phyloP scores from a whole-genome alignment of 192 early-diverging fungal genomes.

The Rhizoclosmatium globosum region DNA sequence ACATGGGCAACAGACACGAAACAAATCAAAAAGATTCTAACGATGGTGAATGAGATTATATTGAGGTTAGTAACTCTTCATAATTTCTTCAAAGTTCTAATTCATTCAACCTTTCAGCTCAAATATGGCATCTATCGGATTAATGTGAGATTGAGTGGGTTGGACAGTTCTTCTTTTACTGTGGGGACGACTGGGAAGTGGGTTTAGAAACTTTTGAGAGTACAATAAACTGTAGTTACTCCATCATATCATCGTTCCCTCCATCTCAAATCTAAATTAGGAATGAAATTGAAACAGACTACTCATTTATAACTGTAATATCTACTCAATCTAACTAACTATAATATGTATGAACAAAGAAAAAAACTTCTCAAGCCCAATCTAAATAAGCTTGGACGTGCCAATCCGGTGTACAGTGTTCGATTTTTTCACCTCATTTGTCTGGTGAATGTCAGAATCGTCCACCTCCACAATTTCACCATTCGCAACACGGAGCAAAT shows the following conservation, averaged over 20 bases:
- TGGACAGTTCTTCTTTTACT: neutral
- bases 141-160: conserved; percentile 11
- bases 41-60: conserved; percentile 41
- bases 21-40: conserved; percentile 58
- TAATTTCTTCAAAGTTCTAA: neutral
- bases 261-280: no score
- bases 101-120: neutral
- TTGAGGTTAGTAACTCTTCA: conserved; percentile 27
- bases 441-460: conserved; percentile 4
- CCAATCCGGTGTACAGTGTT: neutral
- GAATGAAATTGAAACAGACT: no score
- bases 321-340: neutral
- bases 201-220: neutral
- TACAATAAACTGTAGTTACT: neutral
- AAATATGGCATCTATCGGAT: conserved; percentile 24
- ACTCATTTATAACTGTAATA: no score
- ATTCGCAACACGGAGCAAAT: conserved; percentile 33
- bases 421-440: neutral
- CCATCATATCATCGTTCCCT: neutral
- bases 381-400: neutral
- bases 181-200: no score
- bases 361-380: conserved; percentile 1
- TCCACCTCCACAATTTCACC: conserved; percentile 38
- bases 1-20: conserved; percentile 72
- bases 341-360: neutral